phyloP scores from a whole-genome alignment of 73 alveolate species.

The Stentor roeselii region DNA sequence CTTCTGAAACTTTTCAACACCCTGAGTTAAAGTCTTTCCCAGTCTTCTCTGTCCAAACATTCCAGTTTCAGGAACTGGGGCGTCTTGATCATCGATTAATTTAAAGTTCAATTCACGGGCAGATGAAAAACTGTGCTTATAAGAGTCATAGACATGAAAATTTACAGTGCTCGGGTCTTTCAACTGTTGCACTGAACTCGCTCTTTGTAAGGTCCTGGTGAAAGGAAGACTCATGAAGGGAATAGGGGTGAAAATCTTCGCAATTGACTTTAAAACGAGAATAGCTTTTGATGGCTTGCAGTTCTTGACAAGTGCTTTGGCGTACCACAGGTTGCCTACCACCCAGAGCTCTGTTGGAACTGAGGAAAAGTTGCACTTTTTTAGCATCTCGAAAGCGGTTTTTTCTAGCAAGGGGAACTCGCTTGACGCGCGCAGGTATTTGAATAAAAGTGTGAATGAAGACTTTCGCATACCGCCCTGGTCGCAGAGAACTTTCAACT shows the following conservation, averaged over 20 bases:
- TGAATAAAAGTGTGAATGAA: neutral
- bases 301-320: neutral
- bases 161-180: neutral
- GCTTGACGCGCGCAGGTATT: neutral
- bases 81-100: neutral
- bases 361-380: neutral
- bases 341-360: conserved; percentile 6
- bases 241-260: neutral
- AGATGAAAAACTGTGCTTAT: neutral
- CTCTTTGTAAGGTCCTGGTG: conserved; percentile 4
- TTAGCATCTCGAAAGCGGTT: neutral
- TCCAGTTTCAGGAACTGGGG: neutral
- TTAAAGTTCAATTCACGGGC: neutral
- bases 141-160: neutral
- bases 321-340: neutral
- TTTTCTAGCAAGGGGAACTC: neutral
- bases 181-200: neutral
- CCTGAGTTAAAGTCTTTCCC: neutral
- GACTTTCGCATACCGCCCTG: neutral
- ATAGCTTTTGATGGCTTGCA: neutral
- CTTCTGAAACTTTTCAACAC: neutral
- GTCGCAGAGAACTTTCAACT: neutral
- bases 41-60: neutral
- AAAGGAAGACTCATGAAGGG: neutral
- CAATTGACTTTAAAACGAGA: neutral